Percentiles rank a stretch among this genome's conserved stretches.
These are phyloP conservation scores for Yamadazyma atlantica DNA, from an alignment of 1,139 yeast species.

Conservation along the genomic window DNA sequence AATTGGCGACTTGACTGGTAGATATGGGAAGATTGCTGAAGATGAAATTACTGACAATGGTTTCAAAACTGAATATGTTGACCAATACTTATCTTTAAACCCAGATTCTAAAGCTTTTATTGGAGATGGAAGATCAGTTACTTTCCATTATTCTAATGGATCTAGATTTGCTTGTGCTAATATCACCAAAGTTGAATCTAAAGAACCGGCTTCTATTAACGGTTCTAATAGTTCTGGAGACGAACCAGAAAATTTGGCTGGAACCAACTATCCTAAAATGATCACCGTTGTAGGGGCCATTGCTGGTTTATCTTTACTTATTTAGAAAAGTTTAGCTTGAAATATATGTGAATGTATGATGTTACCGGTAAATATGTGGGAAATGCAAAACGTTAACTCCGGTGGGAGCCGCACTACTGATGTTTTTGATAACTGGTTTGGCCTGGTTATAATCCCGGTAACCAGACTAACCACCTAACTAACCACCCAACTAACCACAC, in stretches of 20 bases:
- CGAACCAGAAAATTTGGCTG: background rate
- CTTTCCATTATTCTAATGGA: slow-evolving; percentile 33
- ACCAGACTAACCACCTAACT: too few relatives aligned
- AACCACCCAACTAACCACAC: too few relatives aligned
- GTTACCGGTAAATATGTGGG: background rate
- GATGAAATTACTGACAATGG: too few relatives aligned
- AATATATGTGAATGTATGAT: too few relatives aligned
- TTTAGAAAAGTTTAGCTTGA: slow-evolving; percentile 1
- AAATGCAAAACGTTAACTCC: background rate
- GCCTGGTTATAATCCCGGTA: too few relatives aligned
- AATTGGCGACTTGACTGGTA: slow-evolving; percentile 45
- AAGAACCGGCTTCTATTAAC: background rate
- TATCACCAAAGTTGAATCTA: slow-evolving; percentile 21
- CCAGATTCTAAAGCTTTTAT: slow-evolving; percentile 32
- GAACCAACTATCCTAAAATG: background rate
- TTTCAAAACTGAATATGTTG: too few relatives aligned
- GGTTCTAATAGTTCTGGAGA: background rate
- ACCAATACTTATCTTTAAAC: slow-evolving; percentile 40
- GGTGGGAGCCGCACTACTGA: too few relatives aligned
- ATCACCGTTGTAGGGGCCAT: background rate
- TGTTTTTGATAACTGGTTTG: too few relatives aligned
- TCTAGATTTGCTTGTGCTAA: slow-evolving; percentile 44
- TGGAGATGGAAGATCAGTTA: slow-evolving; percentile 40
- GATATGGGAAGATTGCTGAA: slow-evolving; percentile 33
- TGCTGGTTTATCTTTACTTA: background rate